These are phyloP conservation scores for Suillus spraguei DNA, from an alignment of 768 basidiomycete genomes.

Conservation along the genomic window DNA sequence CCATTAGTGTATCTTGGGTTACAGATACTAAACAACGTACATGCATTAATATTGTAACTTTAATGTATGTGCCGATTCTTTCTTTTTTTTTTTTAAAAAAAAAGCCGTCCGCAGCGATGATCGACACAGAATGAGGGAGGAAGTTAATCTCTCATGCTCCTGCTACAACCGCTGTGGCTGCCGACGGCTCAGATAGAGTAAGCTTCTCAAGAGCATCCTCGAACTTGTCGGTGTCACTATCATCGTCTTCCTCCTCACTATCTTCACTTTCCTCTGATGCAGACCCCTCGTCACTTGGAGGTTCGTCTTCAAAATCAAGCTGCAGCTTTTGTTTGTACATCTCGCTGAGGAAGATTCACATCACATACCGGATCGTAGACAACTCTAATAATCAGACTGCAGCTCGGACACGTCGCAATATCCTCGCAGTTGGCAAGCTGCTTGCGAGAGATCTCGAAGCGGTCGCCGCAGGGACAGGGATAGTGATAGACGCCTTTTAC, in stretches of 20 bases:
- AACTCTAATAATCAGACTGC: slow-evolving; percentile 89
- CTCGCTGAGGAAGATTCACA: neutral
- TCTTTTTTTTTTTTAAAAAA: too few relatives aligned
- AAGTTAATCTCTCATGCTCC: neutral
- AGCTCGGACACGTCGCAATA: slow-evolving; percentile 94
- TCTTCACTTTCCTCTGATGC: slow-evolving; percentile 36
- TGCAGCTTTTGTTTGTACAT: slow-evolving; percentile 28
- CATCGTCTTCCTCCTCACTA: slow-evolving; percentile 41
- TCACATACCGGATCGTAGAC: slow-evolving; percentile 90
- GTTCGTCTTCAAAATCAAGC: slow-evolving; percentile 86
- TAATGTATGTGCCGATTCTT: neutral
- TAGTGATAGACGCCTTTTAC: slow-evolving; percentile 88
- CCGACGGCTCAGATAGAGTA: slow-evolving; percentile 19
- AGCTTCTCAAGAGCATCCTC: slow-evolving; percentile 72
- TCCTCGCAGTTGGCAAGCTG: slow-evolving; percentile 92
- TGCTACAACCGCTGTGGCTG: neutral
- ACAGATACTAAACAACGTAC: neutral
- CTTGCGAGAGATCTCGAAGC: slow-evolving; percentile 89
- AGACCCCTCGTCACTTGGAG: slow-evolving; percentile 49
- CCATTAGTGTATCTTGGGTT: neutral
- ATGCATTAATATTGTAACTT: neutral
- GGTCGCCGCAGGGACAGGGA: slow-evolving; percentile 97
- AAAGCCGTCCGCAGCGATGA: neutral
- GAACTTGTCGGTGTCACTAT: slow-evolving; percentile 48
- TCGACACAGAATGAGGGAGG: neutral